phyloP scores from a whole-genome alignment of 805 yeast genomes.

The Cyberlindnera veronae region DNA sequence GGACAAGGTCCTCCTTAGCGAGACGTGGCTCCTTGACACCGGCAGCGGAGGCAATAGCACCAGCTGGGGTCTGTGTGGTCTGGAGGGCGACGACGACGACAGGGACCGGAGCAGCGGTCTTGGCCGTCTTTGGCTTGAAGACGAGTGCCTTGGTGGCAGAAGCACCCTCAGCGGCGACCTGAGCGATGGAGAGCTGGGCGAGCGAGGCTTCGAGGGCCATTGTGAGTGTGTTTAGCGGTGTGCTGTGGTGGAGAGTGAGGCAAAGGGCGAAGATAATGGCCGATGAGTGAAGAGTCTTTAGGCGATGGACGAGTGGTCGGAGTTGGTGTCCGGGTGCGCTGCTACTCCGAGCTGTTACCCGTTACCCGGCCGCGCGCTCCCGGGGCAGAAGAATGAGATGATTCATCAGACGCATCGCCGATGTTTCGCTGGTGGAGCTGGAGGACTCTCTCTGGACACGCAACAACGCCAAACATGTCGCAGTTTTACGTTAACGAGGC shows the following conservation, averaged over 20 bases:
- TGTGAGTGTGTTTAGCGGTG: not conserved
- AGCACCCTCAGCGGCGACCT: slow-evolving; percentile 49
- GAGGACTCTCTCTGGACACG: too few relatives aligned
- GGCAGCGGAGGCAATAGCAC: slow-evolving; percentile 61
- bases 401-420: too few relatives aligned
- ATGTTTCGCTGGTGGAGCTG: too few relatives aligned
- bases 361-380: not conserved
- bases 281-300: too few relatives aligned
- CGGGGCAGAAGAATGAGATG: not conserved
- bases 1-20: slow-evolving; percentile 78
- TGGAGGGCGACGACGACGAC: slow-evolving; percentile 74
- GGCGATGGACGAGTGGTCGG: too few relatives aligned
- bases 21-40: slow-evolving; percentile 81
- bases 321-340: slow-evolving; percentile 6
- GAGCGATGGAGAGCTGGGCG: slow-evolving; percentile 60
- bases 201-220: slow-evolving; percentile 71
- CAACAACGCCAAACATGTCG: slow-evolving; percentile 19
- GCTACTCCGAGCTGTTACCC: not conserved
- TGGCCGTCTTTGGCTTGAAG: slow-evolving; percentile 89
- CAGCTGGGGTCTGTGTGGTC: slow-evolving; percentile 65
- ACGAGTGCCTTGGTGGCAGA: slow-evolving; percentile 68
- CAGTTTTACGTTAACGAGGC: slow-evolving; percentile 70
- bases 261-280: too few relatives aligned
- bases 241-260: not conserved
- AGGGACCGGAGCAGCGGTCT: slow-evolving; percentile 74